Base-by-base conservation (phyloP, 495 filamentous ascomycete species). In the Talaromyces ruber region DNA sequence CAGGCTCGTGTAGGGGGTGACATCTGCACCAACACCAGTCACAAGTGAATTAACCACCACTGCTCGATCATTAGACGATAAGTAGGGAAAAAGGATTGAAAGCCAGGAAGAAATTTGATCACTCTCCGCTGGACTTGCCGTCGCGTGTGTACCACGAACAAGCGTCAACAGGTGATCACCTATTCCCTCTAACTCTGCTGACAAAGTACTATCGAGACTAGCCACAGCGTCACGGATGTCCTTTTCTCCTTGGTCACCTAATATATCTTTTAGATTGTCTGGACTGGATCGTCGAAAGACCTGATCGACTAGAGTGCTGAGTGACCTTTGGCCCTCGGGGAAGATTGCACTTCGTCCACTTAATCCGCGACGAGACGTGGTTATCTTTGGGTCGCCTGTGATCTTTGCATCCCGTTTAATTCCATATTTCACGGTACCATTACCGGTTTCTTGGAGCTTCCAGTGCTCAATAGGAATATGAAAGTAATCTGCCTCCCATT, bases 401-500 rank as follows among this genome's bases (percentile, higher is more conserved):
- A 54, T 39, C 4, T 43, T 37, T n/a, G 24, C 43, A 43, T n/a
- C 39, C 6, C 34, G 26, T 0, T 57, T 52, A 28, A 53, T 60
- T 3, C 37, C 4, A 28, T 60, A 43, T 21, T 47, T n/a, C 11
- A 59, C 18, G 6, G 18, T 60, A 4, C 22, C 34, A 6, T 6
- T 6, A 9, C 18, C 9, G 7, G 30, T 18, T 9, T 39, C 30
- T 39, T 64, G 60, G 5, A 73, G 52, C 1, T 21, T 18, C 76
- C 76, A 83, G 4, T 72, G 29, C 0, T 66, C 50, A 1, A 61
- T 67, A 5, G 66, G 64, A 11, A 85, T 64, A 64, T 86, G 81
- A 8, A 66, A 72, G 64, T 84, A 86, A 51, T 76, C 68, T 1
- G 64, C 72, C 64, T 84, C 78, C 81, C 80, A 84, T 64, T 84